Evolutionary conservation across 2,329 filamentous ascomycete species (phyloP).

Genomic region (Aspergillus sergii): DNA sequence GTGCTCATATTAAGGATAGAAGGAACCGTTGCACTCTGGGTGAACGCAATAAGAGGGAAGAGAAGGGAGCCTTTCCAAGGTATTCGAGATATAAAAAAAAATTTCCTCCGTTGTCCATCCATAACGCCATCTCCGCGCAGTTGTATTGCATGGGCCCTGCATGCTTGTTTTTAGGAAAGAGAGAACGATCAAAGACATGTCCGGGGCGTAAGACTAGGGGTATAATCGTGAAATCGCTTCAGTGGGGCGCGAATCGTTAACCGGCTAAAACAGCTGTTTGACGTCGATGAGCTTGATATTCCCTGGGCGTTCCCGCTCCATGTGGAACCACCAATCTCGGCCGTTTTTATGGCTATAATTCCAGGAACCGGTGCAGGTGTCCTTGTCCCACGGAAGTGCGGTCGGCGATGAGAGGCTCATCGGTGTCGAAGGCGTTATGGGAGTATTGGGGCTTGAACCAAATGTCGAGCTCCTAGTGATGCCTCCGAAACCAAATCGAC

Average conservation of each 20-base stretch:
- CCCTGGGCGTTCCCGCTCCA: constrained; percentile 44
- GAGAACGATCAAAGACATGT: background rate
- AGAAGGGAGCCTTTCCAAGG: constrained; percentile 4
- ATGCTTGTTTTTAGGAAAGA: background rate
- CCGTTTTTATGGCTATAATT: constrained; percentile 43
- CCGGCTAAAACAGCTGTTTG: constrained; percentile 37
- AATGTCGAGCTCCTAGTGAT: constrained; percentile 35
- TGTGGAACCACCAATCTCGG: constrained; percentile 49
- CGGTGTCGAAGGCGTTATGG: constrained; percentile 34
- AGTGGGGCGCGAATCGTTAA: background rate
- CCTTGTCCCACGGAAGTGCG: constrained; percentile 42
- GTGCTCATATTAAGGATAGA: background rate
- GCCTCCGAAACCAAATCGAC: constrained; percentile 40
- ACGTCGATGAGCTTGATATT: constrained; percentile 35
- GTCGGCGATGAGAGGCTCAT: constrained; percentile 30
- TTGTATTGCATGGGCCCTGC: background rate
- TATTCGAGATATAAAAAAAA: background rate
- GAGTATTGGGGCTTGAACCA: constrained; percentile 33
- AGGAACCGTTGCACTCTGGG: background rate
- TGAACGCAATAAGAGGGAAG: background rate
- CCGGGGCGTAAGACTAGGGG: background rate
- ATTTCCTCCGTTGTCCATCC: background rate
- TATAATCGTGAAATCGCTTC: background rate
- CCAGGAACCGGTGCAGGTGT: constrained; percentile 49
- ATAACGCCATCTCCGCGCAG: background rate